Percentiles rank a stretch among this genome's conserved stretches.
phyloP scores from a whole-genome alignment of 495 filamentous ascomycete genomes.

The Penicillium psychrofluorescens region DNA sequence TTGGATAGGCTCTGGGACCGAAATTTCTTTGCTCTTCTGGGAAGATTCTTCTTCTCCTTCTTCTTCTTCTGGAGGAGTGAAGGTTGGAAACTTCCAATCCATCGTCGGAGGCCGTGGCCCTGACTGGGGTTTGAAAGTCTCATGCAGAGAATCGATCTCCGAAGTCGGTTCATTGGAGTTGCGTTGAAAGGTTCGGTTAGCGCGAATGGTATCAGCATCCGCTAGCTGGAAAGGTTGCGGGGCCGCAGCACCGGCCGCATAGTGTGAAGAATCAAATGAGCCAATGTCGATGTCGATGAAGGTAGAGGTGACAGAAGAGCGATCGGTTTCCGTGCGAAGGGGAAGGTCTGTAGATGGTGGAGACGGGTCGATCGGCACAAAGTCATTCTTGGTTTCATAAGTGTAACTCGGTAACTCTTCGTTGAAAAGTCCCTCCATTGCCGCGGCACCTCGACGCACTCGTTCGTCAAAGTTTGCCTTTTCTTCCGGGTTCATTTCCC shows the following conservation, averaged over 20 bases:
- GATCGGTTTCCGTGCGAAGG: slow-evolving; percentile 40
- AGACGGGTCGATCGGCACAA: slow-evolving; percentile 30
- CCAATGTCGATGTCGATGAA: slow-evolving; percentile 44
- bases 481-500: slow-evolving; percentile 29
- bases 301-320: slow-evolving; percentile 40
- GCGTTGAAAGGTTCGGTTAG: slow-evolving; percentile 33
- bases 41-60: slow-evolving; percentile 13
- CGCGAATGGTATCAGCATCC: slow-evolving; percentile 43
- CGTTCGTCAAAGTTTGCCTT: slow-evolving; percentile 42
- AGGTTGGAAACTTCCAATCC: slow-evolving; percentile 43
- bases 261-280: slow-evolving; percentile 40
- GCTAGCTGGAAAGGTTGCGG: slow-evolving; percentile 42
- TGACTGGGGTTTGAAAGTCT: slow-evolving; percentile 22
- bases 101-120: slow-evolving; percentile 41
- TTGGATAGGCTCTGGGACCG: slow-evolving; percentile 10
- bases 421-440: slow-evolving; percentile 43
- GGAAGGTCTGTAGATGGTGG: slow-evolving; percentile 37
- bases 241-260: slow-evolving; percentile 36
- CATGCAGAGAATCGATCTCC: slow-evolving; percentile 18
- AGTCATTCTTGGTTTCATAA: slow-evolving; percentile 42
- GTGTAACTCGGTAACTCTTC: slow-evolving; percentile 39
- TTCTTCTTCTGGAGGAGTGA: slow-evolving; percentile 20
- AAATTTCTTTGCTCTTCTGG: slow-evolving; percentile 5
- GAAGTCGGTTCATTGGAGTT: slow-evolving; percentile 31
- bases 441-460: slow-evolving; percentile 40